Evolutionary conservation across 2,329 filamentous ascomycete genomes (phyloP), one percentile per base, ranked within the genome.

Genomic region (Monosporascus cannonballus): DNA sequence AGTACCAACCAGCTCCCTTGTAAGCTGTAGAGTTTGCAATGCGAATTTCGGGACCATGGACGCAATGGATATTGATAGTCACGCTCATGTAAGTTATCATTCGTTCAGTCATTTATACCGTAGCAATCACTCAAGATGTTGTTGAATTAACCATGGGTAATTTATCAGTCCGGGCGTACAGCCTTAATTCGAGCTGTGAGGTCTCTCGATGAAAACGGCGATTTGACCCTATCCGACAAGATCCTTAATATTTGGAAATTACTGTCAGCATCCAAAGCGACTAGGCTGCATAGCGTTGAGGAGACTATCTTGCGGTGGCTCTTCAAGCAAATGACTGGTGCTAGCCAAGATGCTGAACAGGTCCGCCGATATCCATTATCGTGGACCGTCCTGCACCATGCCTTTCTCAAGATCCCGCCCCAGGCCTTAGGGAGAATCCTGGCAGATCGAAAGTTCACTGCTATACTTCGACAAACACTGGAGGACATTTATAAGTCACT

Each of bases 371-470:
- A 77, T 59, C 78, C 80, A 47, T 65, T 79, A 50, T 74, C 80
- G 9, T 86, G 83, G 87, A 75, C 72, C 30, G 76, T 90, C 37
- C 67, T 91, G 24, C 74, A 75, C 45, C 78, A 77, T 54, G 74
- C 87, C 47, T 77, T 89, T 51, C 73, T 76, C 48, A 73, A 83
- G n/a, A 81, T 93, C 18, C 85, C 89, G 0, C 73, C 84, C 0
- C 84, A 87, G 46, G 85, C 83, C 11, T 75, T 89, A 24, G 87
- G 89, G 8, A 84, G 84, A 53, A 83, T 87, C 4, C 76, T 96
- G 6, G 84, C 82, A 22, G 85, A 91, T 53, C 77, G 85, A 52
- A 79, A 82, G 46, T 89, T 95, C 50, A 71, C 88, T 36, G 69
- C 72, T 1, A 79, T 90, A 9, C 67, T 95, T 42, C 82, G 85